Evolutionary conservation across 306 rosid species (phyloP).

Genomic region (Vigna mungo): DNA sequence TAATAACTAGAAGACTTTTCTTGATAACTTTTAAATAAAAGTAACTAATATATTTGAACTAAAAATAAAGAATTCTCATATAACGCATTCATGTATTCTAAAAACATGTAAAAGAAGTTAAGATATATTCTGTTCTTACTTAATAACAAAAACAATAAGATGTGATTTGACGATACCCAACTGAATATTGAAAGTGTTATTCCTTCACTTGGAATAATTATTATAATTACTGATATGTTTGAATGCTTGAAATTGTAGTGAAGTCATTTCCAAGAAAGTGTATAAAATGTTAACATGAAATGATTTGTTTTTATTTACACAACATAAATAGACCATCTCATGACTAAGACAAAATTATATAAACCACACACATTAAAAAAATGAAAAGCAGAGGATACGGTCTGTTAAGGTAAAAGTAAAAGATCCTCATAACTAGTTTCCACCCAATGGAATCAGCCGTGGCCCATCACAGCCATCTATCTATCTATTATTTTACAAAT

Average conservation of each 20-base stretch:
- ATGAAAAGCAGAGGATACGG: slow-evolving; percentile 7
- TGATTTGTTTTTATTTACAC: background rate
- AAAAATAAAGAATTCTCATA: too few species aligned
- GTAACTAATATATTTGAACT: too few species aligned
- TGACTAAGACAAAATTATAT: background rate
- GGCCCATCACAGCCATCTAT: slow-evolving; percentile 22
- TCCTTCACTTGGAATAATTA: background rate
- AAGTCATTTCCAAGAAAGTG: background rate
- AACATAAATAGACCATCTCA: background rate
- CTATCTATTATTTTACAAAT: background rate
- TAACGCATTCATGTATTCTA: too few species aligned
- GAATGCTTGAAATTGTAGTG: background rate
- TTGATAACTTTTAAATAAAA: too few species aligned
- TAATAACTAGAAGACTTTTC: too few species aligned
- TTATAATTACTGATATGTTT: background rate
- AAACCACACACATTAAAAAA: background rate
- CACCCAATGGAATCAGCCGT: slow-evolving; percentile 46
- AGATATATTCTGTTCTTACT: too few species aligned
- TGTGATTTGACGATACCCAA: background rate
- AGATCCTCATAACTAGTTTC: slow-evolving; percentile 35
- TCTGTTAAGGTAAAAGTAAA: slow-evolving; percentile 22
- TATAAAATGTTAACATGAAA: background rate
- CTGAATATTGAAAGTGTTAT: background rate
- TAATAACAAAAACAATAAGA: background rate
- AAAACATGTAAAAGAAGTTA: too few species aligned